A percentile compares a stretch with the other conserved stretches of the same genome.
These are phyloP conservation scores for Phanerochaete sordida DNA, from an alignment of 768 basidiomycete species.

Conservation along the genomic window DNA sequence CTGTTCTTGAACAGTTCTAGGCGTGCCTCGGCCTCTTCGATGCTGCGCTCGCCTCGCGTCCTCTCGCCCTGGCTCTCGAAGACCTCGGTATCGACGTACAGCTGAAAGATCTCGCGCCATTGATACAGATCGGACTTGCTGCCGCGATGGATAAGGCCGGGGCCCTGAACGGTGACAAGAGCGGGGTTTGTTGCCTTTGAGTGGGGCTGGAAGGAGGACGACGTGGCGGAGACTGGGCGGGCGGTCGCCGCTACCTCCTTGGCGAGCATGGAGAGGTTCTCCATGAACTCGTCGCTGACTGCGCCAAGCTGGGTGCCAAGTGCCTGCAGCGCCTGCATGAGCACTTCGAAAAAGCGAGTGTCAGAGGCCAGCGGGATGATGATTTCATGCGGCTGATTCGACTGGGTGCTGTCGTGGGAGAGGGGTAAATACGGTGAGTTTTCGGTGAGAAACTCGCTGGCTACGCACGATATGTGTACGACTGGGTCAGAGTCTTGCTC, in stretches of 20 bases:
- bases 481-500: not conserved
- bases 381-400: constrained; percentile 39
- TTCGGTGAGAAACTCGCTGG: not conserved
- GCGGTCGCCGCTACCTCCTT: constrained; percentile 30
- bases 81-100: constrained; percentile 83
- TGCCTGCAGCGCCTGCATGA: constrained; percentile 56
- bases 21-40: constrained; percentile 67
- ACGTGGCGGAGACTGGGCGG: constrained; percentile 30
- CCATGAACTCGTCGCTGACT: constrained; percentile 49
- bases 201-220: constrained; percentile 31
- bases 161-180: constrained; percentile 16
- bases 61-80: constrained; percentile 73
- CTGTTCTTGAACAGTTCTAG: constrained; percentile 65
- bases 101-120: constrained; percentile 87
- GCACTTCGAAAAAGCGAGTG: constrained; percentile 72
- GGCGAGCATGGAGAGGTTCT: constrained; percentile 47
- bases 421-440: not conserved
- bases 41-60: constrained; percentile 59
- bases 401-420: not conserved
- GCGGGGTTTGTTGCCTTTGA: constrained; percentile 25
- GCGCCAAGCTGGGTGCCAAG: constrained; percentile 48
- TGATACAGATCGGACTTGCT: constrained; percentile 65
- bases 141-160: constrained; percentile 7
- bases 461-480: constrained; percentile 1
- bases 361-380: constrained; percentile 82